These are phyloP conservation scores for Mycena amicta DNA, from an alignment of 768 basidiomycete genomes.

Conservation along the genomic window DNA sequence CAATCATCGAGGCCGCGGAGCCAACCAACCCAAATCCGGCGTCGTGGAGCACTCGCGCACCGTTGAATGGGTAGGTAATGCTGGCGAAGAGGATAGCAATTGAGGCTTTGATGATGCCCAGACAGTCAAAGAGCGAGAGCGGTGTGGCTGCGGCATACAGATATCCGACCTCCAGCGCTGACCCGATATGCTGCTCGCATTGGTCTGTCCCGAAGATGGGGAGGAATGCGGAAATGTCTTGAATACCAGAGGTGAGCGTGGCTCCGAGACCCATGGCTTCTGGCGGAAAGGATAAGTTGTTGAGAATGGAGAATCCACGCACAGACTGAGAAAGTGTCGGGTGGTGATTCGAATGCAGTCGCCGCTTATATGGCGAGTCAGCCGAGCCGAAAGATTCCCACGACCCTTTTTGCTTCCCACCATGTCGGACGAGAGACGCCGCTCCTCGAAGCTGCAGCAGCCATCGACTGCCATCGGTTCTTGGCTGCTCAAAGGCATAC, in stretches of 20 bases:
- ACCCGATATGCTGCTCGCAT: conserved; percentile 14
- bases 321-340: too few species aligned
- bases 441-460: too few species aligned
- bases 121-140: conserved; percentile 16
- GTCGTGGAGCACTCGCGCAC: neutral
- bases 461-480: too few species aligned
- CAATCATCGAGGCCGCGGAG: neutral
- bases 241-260: conserved; percentile 10
- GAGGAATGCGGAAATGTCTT: conserved; percentile 13
- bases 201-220: conserved; percentile 17
- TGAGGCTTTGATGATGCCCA: conserved; percentile 13
- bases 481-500: too few species aligned
- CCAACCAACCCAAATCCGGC: neutral
- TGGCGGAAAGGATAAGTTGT: too few species aligned
- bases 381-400: too few species aligned
- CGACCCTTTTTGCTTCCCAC: too few species aligned
- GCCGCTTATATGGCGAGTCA: too few species aligned
- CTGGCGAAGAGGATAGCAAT: conserved; percentile 8
- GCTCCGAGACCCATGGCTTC: too few species aligned
- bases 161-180: conserved; percentile 7
- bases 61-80: neutral
- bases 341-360: too few species aligned
- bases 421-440: too few species aligned
- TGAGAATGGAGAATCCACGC: too few species aligned
- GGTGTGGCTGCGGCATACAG: conserved; percentile 18